Conservation (phyloP, 2,329 filamentous ascomycete species). For the Aspergillus tamarii region DNA sequence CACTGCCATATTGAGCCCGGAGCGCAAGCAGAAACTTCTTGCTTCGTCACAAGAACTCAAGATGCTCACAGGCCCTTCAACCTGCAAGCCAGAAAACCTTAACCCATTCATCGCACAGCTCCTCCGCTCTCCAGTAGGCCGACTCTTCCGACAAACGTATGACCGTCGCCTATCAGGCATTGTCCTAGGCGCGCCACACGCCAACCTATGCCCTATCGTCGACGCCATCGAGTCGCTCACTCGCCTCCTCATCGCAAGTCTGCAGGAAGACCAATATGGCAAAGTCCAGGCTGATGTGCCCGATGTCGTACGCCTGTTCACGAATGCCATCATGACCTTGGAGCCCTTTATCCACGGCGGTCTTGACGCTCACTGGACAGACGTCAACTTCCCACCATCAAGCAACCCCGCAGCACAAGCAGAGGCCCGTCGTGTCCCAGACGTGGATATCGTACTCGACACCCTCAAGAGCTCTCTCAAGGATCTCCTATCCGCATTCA, state of each 20-base stretch:
- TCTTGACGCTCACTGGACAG: constrained; percentile 74
- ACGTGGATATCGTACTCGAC: constrained; percentile 71
- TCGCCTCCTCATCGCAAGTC: constrained; percentile 70
- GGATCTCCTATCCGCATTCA: constrained; percentile 71
- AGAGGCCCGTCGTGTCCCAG: constrained; percentile 51
- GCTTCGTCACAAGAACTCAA: constrained; percentile 43
- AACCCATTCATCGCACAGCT: constrained; percentile 53
- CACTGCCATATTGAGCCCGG: constrained; percentile 42
- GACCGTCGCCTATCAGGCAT: constrained; percentile 65
- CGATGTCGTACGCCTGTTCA: constrained; percentile 72
- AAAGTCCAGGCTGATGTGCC: constrained; percentile 84
- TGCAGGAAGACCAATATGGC: constrained; percentile 81
- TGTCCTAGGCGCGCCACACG: constrained; percentile 74
- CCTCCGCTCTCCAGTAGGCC: constrained; percentile 61
- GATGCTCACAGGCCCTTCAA: constrained; percentile 35
- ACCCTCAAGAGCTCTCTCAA: constrained; percentile 67
- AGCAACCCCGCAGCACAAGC: constrained; percentile 34
- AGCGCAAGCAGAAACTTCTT: constrained; percentile 43
- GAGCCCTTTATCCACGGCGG: constrained; percentile 64
- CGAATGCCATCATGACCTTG: constrained; percentile 67
- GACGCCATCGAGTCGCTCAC: constrained; percentile 73
- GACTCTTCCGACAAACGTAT: constrained; percentile 72
- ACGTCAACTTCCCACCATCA: constrained; percentile 60
- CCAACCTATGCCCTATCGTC: constrained; percentile 68
- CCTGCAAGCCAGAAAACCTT: constrained; percentile 53